phyloP scores from a whole-genome alignment of 805 yeast species.

The Yarrowia phangngaensis region DNA sequence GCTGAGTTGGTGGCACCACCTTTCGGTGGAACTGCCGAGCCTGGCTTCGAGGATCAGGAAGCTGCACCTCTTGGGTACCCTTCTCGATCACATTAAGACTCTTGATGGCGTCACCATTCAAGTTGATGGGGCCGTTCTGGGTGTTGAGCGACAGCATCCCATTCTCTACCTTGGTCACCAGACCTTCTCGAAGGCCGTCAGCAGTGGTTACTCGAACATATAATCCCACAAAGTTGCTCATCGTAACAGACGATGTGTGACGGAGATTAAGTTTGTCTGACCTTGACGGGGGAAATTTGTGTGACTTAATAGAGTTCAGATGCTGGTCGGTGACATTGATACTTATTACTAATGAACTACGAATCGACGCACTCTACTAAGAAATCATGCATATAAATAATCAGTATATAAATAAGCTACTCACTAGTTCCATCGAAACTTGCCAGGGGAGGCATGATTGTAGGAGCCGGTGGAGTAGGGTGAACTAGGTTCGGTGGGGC shows the following conservation, averaged over 20 bases:
- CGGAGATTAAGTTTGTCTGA: no score
- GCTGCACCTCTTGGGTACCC: background rate
- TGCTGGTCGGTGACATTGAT: no score
- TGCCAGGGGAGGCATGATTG: conserved; percentile 14
- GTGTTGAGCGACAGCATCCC: conserved; percentile 17
- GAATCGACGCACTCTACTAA: no score
- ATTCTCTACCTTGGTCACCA: conserved; percentile 24
- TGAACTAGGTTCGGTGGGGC: conserved; percentile 8
- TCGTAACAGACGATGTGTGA: no score
- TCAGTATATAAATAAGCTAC: conserved; percentile 17
- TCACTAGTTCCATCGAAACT: conserved; percentile 9
- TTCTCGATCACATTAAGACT: conserved; percentile 13
- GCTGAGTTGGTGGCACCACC: no score
- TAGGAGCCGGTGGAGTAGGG: conserved; percentile 10
- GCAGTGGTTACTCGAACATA: conserved; percentile 25
- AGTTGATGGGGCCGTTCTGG: conserved; percentile 12
- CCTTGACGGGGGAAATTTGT: no score
- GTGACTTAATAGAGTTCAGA: no score
- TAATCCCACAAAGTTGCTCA: conserved; percentile 27
- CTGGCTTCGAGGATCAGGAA: conserved; percentile 14
- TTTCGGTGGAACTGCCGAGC: no score
- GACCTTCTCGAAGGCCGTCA: conserved; percentile 20
- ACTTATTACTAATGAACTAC: no score
- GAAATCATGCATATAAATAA: conserved; percentile 16
- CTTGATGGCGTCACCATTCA: conserved; percentile 19